Evolutionary conservation across 2,329 filamentous ascomycete species (phyloP).

Genomic region (Emergomyces africanus): DNA sequence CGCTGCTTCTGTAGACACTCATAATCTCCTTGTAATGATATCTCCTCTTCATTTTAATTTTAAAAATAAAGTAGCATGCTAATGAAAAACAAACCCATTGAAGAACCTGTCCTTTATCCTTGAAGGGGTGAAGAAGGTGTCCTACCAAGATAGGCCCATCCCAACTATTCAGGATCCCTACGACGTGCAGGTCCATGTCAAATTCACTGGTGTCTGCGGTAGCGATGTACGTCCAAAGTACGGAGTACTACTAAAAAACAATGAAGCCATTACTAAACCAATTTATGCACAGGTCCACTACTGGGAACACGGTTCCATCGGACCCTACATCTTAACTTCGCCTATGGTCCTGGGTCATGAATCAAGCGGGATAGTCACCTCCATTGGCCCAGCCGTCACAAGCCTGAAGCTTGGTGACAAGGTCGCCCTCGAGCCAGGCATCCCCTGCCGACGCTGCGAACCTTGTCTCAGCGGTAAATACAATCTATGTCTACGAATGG

Average conservation of each 20-base stretch:
- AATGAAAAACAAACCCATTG: not conserved
- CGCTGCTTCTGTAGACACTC: too few species aligned
- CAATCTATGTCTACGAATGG: slow-evolving; percentile 72
- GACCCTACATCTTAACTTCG: slow-evolving; percentile 31
- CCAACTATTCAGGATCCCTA: slow-evolving; percentile 53
- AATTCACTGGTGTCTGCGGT: slow-evolving; percentile 81
- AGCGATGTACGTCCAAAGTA: slow-evolving; percentile 49
- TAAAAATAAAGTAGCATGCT: not conserved
- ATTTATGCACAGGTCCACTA: slow-evolving; percentile 29
- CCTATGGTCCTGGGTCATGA: slow-evolving; percentile 53
- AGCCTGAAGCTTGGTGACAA: slow-evolving; percentile 49
- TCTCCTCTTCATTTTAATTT: not conserved
- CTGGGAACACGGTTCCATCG: slow-evolving; percentile 35
- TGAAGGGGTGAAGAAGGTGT: slow-evolving; percentile 58
- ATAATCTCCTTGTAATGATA: not conserved
- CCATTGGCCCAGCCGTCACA: slow-evolving; percentile 53
- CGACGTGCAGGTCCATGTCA: slow-evolving; percentile 69
- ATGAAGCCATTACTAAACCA: not conserved
- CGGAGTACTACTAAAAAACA: not conserved
- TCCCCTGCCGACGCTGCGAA: slow-evolving; percentile 51
- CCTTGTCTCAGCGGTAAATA: slow-evolving; percentile 55
- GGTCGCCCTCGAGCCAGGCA: slow-evolving; percentile 58
- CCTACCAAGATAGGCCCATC: slow-evolving; percentile 62
- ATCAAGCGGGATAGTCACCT: slow-evolving; percentile 57
- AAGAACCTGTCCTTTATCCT: slow-evolving; percentile 80